Evolutionary conservation across 768 basidiomycete genomes (phyloP), one percentile per base, ranked within the genome.

Genomic region (Panellus pusillus): DNA sequence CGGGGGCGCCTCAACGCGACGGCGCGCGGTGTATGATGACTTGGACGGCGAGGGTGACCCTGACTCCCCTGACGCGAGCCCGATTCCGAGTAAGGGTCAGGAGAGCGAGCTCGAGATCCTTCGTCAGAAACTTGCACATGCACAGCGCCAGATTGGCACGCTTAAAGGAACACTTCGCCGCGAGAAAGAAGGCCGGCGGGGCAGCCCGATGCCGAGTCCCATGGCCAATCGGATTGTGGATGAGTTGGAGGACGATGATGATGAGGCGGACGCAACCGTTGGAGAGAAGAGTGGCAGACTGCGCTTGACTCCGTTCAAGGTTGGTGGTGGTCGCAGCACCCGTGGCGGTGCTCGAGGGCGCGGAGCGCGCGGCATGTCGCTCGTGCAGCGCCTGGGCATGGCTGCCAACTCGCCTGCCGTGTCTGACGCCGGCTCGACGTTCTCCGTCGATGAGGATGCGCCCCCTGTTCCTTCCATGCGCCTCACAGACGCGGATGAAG

Each of bases 101-200:
- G 59, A 75, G 9, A 74, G 74, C 49, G 91, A 93, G 68, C 83
- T 92, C 37, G 91, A 93, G 62, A 82, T 84, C 0, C 72, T 93
- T 13, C 86, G 91, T 55, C 87, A 92, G 64, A 78, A 86, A 24
- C 76, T 94, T 32, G 87, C 90, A 11, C 91, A 93, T 68, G 89
- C 93, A 4, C 91, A 94, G 67, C 76, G 92, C 55, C 91, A 92
- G 64, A 86, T 94, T 63, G 80, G 76, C 57, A 92, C 91, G 14
- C 80, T 94, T 55, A 89, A 91, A 64, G 82, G 86, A 44, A 84
- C 86, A 1, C 67, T 94, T 47, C 82, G 84, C 63, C 78, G 91
- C 54, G 93, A 94, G 79, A 93, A 92, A 72, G 87, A 91, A 73
- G 72, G 84, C 50, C 82, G 87, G 31, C 81, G 63, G 74, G 83